A percentile compares a stretch with the other conserved stretches of the same genome.
phyloP scores from a whole-genome alignment of 805 yeast species.

The Candida caryicola region DNA sequence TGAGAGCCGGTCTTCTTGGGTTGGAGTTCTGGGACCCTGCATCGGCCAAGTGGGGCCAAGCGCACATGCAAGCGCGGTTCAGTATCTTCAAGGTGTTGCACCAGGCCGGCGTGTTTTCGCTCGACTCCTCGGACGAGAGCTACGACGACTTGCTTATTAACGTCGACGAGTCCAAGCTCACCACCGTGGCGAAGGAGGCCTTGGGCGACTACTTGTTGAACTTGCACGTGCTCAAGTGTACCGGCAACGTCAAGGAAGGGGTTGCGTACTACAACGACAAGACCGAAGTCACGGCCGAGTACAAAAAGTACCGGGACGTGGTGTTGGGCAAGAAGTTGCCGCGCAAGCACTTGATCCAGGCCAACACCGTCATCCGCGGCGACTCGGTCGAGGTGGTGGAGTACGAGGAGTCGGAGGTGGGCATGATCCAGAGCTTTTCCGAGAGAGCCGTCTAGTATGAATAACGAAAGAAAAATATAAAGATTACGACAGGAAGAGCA shows the following conservation, averaged over 20 bases:
- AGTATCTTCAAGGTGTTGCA: slow-evolving; percentile 76
- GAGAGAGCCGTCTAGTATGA: slow-evolving; percentile 43
- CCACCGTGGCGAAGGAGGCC: slow-evolving; percentile 67
- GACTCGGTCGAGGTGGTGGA: slow-evolving; percentile 58
- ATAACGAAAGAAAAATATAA: neutral
- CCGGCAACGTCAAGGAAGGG: slow-evolving; percentile 70
- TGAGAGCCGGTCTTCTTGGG: slow-evolving; percentile 80
- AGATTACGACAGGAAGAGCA: too few species aligned
- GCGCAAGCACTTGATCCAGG: slow-evolving; percentile 80
- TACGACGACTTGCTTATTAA: slow-evolving; percentile 59
- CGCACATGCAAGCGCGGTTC: slow-evolving; percentile 91
- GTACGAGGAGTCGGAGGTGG: slow-evolving; percentile 68
- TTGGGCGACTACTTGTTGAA: slow-evolving; percentile 67
- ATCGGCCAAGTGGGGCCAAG: slow-evolving; percentile 85
- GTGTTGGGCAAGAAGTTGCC: slow-evolving; percentile 75
- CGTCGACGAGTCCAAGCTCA: slow-evolving; percentile 61
- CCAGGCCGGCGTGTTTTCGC: slow-evolving; percentile 60
- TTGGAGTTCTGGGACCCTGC: slow-evolving; percentile 86
- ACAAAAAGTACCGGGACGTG: slow-evolving; percentile 62
- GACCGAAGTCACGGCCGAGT: slow-evolving; percentile 63
- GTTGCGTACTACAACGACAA: slow-evolving; percentile 59
- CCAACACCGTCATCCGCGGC: slow-evolving; percentile 55
- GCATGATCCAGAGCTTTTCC: slow-evolving; percentile 74
- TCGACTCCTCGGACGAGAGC: slow-evolving; percentile 46
- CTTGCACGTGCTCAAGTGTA: slow-evolving; percentile 75